phyloP scores from a whole-genome alignment of 31 red algal genomes.

The Bonnemaisonia californica region DNA sequence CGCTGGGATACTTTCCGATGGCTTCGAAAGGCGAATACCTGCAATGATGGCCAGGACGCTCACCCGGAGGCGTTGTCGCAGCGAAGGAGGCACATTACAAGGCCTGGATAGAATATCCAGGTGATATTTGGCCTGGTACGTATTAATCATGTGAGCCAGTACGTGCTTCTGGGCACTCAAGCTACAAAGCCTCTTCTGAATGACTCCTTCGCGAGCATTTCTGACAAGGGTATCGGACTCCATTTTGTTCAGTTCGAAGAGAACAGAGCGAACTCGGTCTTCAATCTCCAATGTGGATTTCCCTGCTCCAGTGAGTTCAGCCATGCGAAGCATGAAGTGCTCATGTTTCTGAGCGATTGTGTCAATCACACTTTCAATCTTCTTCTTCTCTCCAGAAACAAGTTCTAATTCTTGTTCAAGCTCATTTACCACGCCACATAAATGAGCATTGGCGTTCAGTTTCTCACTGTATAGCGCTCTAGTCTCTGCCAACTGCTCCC shows the following conservation, averaged over 20 bases:
- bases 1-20: background rate
- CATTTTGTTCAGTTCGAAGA: slow-evolving; percentile 8
- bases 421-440: slow-evolving; percentile 43
- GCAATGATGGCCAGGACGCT: slow-evolving; percentile 3
- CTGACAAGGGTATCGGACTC: background rate
- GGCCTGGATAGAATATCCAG: slow-evolving; percentile 36
- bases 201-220: background rate
- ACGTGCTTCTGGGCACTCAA: slow-evolving; percentile 44
- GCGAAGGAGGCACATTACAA: background rate
- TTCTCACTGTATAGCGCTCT: slow-evolving; percentile 44
- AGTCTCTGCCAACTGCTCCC: slow-evolving; percentile 42
- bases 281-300: slow-evolving; percentile 43
- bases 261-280: slow-evolving; percentile 15
- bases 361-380: slow-evolving; percentile 16
- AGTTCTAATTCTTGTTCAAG: slow-evolving; percentile 42
- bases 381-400: slow-evolving; percentile 11
- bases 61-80: slow-evolving; percentile 19
- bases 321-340: slow-evolving; percentile 31
- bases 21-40: background rate
- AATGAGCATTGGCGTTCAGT: slow-evolving; percentile 41
- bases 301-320: slow-evolving; percentile 11
- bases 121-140: slow-evolving; percentile 53
- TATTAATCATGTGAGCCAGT: slow-evolving; percentile 41
- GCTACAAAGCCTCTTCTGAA: slow-evolving; percentile 11
- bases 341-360: slow-evolving; percentile 23